These are phyloP conservation scores for Phytophthora hybrid DNA, from an alignment of 352 stramenopile genomes.

Conservation along the genomic window DNA sequence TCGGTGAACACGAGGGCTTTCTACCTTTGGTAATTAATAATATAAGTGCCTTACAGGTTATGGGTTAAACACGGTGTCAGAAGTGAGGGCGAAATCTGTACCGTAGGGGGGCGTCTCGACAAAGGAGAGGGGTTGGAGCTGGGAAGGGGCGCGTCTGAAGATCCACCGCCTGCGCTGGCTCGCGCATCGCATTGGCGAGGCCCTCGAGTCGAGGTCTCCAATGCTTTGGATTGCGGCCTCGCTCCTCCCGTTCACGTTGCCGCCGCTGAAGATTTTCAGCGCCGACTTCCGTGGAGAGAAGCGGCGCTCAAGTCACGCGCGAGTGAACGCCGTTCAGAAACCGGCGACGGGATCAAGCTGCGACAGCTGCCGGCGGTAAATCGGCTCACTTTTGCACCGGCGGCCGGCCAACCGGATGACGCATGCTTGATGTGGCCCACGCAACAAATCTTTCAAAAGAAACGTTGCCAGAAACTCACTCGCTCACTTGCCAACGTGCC, in stretches of 20 bases:
- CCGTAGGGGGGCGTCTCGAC: background rate
- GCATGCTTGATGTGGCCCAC: slow-evolving; percentile 26
- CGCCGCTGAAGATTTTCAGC: background rate
- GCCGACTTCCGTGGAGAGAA: slow-evolving; percentile 6
- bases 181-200: background rate
- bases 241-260: too few relatives aligned
- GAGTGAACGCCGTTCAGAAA: slow-evolving; percentile 14
- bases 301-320: slow-evolving; percentile 11
- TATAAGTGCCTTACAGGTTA: too few relatives aligned
- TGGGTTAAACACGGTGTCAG: too few relatives aligned
- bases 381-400: slow-evolving; percentile 7
- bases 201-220: background rate
- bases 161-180: background rate
- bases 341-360: slow-evolving; percentile 1
- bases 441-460: slow-evolving; percentile 32
- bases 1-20: too few relatives aligned
- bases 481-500: slow-evolving; percentile 36
- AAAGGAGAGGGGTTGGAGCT: background rate
- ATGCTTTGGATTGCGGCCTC: too few relatives aligned
- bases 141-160: background rate
- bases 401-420: slow-evolving; percentile 6
- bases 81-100: too few relatives aligned
- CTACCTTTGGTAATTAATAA: too few relatives aligned
- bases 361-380: slow-evolving; percentile 24
- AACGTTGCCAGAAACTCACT: slow-evolving; percentile 9